phyloP scores from a whole-genome alignment of 768 basidiomycete genomes.

The Amanita fuliginea region DNA sequence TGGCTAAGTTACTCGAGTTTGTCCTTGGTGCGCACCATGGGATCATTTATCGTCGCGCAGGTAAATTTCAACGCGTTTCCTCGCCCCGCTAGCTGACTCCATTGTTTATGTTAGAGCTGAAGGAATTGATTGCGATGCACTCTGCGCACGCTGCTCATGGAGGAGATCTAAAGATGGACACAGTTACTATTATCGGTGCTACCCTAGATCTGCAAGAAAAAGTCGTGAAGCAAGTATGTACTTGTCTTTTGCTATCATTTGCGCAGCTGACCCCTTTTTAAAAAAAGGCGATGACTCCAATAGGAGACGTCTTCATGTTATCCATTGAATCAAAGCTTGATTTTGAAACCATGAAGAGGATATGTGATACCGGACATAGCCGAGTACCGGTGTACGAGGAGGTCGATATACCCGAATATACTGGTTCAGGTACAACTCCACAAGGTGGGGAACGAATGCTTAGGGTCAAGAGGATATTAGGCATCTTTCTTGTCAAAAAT shows the following conservation, averaged over 20 bases:
- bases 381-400: conserved; percentile 79
- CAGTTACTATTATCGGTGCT: conserved; percentile 82
- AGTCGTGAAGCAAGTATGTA: conserved; percentile 51
- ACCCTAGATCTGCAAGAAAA: conserved; percentile 87
- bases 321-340: conserved; percentile 78
- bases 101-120: conserved; percentile 43
- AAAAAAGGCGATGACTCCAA: conserved; percentile 69
- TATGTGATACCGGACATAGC: conserved; percentile 73
- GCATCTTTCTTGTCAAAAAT: conserved; percentile 82
- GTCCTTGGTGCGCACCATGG: conserved; percentile 79
- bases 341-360: conserved; percentile 65
- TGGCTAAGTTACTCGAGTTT: conserved; percentile 72
- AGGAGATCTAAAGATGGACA: conserved; percentile 80
- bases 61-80: conserved; percentile 16
- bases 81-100: background rate
- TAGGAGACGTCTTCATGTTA: conserved; percentile 76
- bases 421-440: conserved; percentile 11
- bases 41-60: conserved; percentile 77
- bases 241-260: background rate
- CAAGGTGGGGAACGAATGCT: conserved; percentile 16
- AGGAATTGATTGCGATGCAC: conserved; percentile 88
- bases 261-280: background rate
- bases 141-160: conserved; percentile 60
- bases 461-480: conserved; percentile 73
- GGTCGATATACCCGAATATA: conserved; percentile 45